phyloP scores from a whole-genome alignment of 2,329 filamentous ascomycete species.

The Stachybotrys elegans region DNA sequence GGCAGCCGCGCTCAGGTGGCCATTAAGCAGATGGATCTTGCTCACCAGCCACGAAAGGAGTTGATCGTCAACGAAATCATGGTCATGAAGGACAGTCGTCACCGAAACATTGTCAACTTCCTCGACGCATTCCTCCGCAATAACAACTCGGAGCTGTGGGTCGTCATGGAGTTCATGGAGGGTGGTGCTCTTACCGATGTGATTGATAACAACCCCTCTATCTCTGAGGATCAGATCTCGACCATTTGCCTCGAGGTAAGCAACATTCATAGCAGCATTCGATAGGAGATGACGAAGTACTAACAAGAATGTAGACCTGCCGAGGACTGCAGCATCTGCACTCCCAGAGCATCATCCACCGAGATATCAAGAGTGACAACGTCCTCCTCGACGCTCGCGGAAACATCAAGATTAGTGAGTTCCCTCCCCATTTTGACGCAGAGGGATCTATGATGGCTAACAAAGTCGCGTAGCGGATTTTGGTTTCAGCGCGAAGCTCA shows the following conservation, averaged over 20 bases:
- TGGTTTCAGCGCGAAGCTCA: constrained; percentile 97
- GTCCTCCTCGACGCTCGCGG: constrained; percentile 90
- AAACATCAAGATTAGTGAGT: constrained; percentile 95
- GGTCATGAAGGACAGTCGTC: constrained; percentile 99
- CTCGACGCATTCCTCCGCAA: constrained; percentile 94
- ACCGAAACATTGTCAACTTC: constrained; percentile 98
- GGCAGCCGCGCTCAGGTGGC: constrained; percentile 84
- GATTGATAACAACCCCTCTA: constrained; percentile 93
- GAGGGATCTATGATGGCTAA: too few species aligned
- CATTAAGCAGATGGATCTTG: constrained; percentile 99
- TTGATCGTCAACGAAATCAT: constrained; percentile 99
- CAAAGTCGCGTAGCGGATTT: constrained; percentile 71
- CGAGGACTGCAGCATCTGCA: constrained; percentile 92
- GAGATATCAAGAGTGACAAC: constrained; percentile 99
- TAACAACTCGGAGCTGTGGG: constrained; percentile 94
- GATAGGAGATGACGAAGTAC: constrained; percentile 17
- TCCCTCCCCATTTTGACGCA: too few species aligned
- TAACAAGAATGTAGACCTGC: constrained; percentile 64
- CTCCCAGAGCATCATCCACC: constrained; percentile 93
- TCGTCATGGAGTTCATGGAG: constrained; percentile 99
- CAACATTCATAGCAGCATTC: neutral
- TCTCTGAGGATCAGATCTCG: constrained; percentile 94
- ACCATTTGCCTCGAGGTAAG: constrained; percentile 93
- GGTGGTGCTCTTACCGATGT: constrained; percentile 96
- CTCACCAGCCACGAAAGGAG: constrained; percentile 95